phyloP scores from a whole-genome alignment of 164 flowering plant species.

The Vitis rotundifolia region DNA sequence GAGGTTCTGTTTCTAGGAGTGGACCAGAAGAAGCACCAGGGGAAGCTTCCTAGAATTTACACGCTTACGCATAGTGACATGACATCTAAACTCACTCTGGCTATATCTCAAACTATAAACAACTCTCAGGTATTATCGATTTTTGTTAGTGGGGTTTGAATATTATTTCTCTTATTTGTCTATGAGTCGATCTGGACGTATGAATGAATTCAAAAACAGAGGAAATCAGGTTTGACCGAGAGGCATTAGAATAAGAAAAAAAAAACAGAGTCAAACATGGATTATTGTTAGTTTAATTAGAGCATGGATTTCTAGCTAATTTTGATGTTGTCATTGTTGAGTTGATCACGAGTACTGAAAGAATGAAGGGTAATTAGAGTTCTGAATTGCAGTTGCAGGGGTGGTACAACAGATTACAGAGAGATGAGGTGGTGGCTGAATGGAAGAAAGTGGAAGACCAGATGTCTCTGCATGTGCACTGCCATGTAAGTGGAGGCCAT shows the following conservation, averaged over 20 bases:
- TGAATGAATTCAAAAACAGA: no score
- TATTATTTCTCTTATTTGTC: no score
- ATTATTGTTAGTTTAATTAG: no score
- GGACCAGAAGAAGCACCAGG: constrained; percentile 83
- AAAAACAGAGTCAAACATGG: no score
- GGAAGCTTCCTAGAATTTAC: constrained; percentile 79
- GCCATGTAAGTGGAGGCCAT: constrained; percentile 95
- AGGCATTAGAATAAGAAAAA: no score
- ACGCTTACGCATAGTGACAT: constrained; percentile 91
- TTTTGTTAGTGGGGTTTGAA: no score
- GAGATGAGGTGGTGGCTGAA: constrained; percentile 96
- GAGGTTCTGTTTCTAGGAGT: constrained; percentile 76
- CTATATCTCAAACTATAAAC: constrained; percentile 83
- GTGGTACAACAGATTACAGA: constrained; percentile 77
- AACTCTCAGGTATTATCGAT: constrained; percentile 67
- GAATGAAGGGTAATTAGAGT: neutral
- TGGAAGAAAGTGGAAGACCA: constrained; percentile 91
- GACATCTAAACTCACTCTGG: constrained; percentile 77
- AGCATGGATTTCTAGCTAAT: no score
- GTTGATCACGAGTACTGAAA: neutral
- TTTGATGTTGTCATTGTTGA: neutral
- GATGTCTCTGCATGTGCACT: constrained; percentile 95
- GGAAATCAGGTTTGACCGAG: no score
- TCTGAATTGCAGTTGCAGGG: constrained; percentile 69
- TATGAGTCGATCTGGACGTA: no score